These are phyloP conservation scores for Pleurotus pulmonarius DNA, from an alignment of 768 basidiomycete genomes.

Conservation along the genomic window DNA sequence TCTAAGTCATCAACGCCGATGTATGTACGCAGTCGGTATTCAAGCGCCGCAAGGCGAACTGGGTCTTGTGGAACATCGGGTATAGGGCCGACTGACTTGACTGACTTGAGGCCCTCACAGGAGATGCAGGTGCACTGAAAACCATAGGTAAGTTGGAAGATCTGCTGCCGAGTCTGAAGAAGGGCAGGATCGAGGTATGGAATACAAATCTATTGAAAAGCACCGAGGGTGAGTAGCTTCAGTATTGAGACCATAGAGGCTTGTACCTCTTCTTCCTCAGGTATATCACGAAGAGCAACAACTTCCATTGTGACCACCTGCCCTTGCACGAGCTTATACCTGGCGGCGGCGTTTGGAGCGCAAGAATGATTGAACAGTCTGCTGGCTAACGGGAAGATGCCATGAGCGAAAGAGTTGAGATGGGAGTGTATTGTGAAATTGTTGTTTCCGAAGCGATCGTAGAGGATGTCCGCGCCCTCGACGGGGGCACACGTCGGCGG, in stretches of 20 bases:
- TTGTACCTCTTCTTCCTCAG: slow-evolving; percentile 60
- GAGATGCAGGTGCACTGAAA: slow-evolving; percentile 63
- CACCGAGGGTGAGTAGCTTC: neutral
- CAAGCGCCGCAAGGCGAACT: slow-evolving; percentile 24
- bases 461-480: slow-evolving; percentile 25
- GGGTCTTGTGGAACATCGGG: slow-evolving; percentile 33
- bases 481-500: slow-evolving; percentile 28
- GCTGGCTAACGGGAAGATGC: slow-evolving; percentile 74
- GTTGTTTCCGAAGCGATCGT: slow-evolving; percentile 72
- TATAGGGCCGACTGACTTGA: slow-evolving; percentile 31
- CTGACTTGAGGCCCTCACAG: slow-evolving; percentile 40
- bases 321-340: slow-evolving; percentile 42
- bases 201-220: slow-evolving; percentile 52
- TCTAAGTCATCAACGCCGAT: slow-evolving; percentile 21
- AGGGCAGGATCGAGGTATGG: slow-evolving; percentile 81
- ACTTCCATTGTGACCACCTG: slow-evolving; percentile 55
- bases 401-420: slow-evolving; percentile 66
- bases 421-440: slow-evolving; percentile 79
- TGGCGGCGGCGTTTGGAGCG: slow-evolving; percentile 65
- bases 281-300: slow-evolving; percentile 56
- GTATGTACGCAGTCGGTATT: slow-evolving; percentile 31
- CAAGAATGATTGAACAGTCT: slow-evolving; percentile 85
- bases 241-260: slow-evolving; percentile 7
- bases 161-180: slow-evolving; percentile 52
- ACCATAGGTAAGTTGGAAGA: slow-evolving; percentile 60